phyloP scores from a whole-genome alignment of 805 yeast species.

The Tetrapisispora nanseiensis region DNA sequence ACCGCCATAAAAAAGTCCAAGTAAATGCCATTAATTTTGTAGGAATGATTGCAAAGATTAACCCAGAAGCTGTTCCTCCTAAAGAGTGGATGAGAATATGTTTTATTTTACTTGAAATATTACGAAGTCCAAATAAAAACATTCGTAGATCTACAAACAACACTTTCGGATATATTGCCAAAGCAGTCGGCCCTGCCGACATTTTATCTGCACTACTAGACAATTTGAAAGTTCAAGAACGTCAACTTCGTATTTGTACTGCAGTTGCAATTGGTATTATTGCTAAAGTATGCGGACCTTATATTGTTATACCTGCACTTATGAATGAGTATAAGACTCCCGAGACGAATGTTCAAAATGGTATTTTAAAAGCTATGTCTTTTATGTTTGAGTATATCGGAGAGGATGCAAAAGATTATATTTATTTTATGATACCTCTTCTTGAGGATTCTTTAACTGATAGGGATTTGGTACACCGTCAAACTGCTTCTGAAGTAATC shows the following conservation, averaged over 20 bases:
- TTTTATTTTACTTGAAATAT: constrained; percentile 79
- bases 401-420: constrained; percentile 67
- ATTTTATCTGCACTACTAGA: constrained; percentile 75
- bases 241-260: constrained; percentile 92
- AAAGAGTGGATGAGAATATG: constrained; percentile 97
- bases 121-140: constrained; percentile 67
- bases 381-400: constrained; percentile 90
- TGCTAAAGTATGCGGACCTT: constrained; percentile 87
- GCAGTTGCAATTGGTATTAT: constrained; percentile 97
- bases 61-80: constrained; percentile 75
- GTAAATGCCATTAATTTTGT: constrained; percentile 69
- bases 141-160: constrained; percentile 79
- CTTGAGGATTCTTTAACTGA: constrained; percentile 85
- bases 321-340: constrained; percentile 94
- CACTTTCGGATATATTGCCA: constrained; percentile 85
- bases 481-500: constrained; percentile 85
- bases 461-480: constrained; percentile 86
- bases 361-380: constrained; percentile 82
- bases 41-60: constrained; percentile 71
- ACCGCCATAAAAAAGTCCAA: constrained; percentile 85
- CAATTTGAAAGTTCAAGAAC: constrained; percentile 83
- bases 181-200: constrained; percentile 93
- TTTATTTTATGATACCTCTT: constrained; percentile 69
- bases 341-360: constrained; percentile 88
- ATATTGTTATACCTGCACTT: constrained; percentile 84